Percentiles rank a stretch among this genome's conserved stretches.
Evolutionary conservation across 2,329 filamentous ascomycete genomes (phyloP).

Genomic region (Bipolaris sorokiniana): DNA sequence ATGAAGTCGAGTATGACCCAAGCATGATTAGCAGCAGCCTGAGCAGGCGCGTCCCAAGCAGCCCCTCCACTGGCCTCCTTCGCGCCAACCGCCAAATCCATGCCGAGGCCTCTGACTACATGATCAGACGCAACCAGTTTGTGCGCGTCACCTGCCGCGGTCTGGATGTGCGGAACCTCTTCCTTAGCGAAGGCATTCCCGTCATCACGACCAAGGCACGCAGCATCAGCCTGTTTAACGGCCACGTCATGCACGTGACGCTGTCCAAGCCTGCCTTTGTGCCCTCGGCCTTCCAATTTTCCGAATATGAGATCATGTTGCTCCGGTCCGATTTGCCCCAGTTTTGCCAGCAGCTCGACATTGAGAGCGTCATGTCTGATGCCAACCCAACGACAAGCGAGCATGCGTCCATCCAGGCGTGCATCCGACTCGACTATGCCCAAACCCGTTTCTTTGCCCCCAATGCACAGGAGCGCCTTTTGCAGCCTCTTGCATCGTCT

Average conservation of each 20-base stretch:
- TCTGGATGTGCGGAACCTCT: conserved; percentile 26
- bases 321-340: conserved; percentile 31
- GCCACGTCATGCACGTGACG: conserved; percentile 38
- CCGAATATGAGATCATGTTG: conserved; percentile 34
- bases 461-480: conserved; percentile 28
- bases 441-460: conserved; percentile 24
- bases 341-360: conserved; percentile 30
- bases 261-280: conserved; percentile 29
- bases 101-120: conserved; percentile 35
- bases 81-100: conserved; percentile 38
- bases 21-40: conserved; percentile 23
- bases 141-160: conserved; percentile 35
- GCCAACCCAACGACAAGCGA: conserved; percentile 29
- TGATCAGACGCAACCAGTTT: conserved; percentile 38
- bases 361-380: conserved; percentile 35
- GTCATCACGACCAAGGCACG: conserved; percentile 25
- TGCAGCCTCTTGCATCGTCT: conserved; percentile 27
- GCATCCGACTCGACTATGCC: conserved; percentile 23
- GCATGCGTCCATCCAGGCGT: conserved; percentile 27
- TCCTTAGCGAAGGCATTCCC: conserved; percentile 29
- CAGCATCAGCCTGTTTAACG: conserved; percentile 27
- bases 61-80: conserved; percentile 29
- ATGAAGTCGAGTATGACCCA: conserved; percentile 26
- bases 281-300: conserved; percentile 22
- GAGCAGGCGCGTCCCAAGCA: conserved; percentile 27